A percentile compares a stretch with the other conserved stretches of the same genome.
Conservation (phyloP, 2,329 filamentous ascomycete species). For the Aureobasidium subglaciale region DNA sequence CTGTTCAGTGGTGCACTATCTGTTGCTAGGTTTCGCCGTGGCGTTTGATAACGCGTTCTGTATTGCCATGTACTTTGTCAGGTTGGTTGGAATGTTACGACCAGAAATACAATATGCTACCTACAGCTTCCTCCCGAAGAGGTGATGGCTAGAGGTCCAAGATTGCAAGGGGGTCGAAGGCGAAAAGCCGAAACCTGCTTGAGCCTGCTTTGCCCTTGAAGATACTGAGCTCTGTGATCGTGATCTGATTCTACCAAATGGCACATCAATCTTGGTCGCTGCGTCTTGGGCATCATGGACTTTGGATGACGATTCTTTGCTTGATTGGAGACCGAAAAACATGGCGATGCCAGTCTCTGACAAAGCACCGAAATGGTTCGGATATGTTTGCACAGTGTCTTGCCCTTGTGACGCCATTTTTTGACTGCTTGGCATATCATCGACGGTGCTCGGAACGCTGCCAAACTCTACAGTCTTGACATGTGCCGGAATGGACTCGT, state of each 20-base stretch:
- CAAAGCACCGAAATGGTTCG: conserved; percentile 53
- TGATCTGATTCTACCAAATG: conserved; percentile 23
- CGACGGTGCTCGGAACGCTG: conserved; percentile 39
- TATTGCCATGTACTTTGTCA: background rate
- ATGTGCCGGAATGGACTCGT: background rate
- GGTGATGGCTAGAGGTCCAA: background rate
- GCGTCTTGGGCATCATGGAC: conserved; percentile 15
- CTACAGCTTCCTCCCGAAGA: background rate
- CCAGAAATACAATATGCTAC: background rate
- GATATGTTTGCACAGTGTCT: conserved; percentile 15
- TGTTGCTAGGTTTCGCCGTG: background rate
- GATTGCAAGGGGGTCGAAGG: background rate
- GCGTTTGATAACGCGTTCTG: background rate
- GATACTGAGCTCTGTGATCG: background rate
- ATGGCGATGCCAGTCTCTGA: conserved; percentile 53
- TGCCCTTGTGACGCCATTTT: conserved; percentile 16
- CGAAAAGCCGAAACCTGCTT: background rate
- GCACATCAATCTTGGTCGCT: conserved; percentile 43
- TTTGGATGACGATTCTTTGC: background rate
- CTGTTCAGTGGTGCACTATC: background rate
- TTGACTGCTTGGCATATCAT: conserved; percentile 21
- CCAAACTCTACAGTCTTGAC: conserved; percentile 31
- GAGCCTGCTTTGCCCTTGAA: background rate
- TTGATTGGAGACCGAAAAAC: conserved; percentile 20
- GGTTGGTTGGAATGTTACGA: conserved; percentile 4